Evolutionary conservation across 495 filamentous ascomycete genomes (phyloP), one percentile per base, ranked within the genome.

Genomic region (Penicillium silybi): DNA sequence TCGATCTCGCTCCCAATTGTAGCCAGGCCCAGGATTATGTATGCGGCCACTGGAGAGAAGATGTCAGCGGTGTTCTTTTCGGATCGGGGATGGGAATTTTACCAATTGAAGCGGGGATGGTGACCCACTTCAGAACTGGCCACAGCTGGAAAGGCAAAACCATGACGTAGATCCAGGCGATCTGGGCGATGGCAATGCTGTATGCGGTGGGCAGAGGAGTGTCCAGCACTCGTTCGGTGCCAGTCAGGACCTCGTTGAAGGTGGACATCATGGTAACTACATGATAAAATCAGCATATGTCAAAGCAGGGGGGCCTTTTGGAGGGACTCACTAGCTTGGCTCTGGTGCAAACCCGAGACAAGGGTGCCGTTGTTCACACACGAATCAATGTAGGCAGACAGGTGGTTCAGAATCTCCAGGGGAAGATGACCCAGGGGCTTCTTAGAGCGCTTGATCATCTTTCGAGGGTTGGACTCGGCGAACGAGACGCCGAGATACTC

Each of bases 11-110:
- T 82, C 19, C 90, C 88, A 57, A 92, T 90, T 61, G 88, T 83
- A 37, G 88, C 84, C 50, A 96, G 83, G n/a, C 87, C 90, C 52
- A 96, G 80, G 63, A 96, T 92, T 54, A 95, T 93, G 64, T 96
- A 95, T 6, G 89, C 87, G 16, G 88, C 86, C n/a, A 83, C 71
- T 74, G 15, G 6, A 5, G 11, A 20, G 10, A n/a, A 22, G 4
- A 2, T 17, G 13, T 40, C 38, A 61, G 32, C 8, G 23, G 19
- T 19, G 10, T 10, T 18, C n/a, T 3, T 10, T 42, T 34, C 10
- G 1, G 43, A 17, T 9, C 9, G 10, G 25, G 17, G 17, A 34
- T 4, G 4, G 8, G 9, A 16, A 11, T 23, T 38, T 81, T 81
- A 53, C 80, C 81, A 19, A 95, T 76, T 13, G 89, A 88, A 16